Base-by-base conservation (phyloP, 1,284 basidiomycete species). In the Volvariella volvacea region DNA sequence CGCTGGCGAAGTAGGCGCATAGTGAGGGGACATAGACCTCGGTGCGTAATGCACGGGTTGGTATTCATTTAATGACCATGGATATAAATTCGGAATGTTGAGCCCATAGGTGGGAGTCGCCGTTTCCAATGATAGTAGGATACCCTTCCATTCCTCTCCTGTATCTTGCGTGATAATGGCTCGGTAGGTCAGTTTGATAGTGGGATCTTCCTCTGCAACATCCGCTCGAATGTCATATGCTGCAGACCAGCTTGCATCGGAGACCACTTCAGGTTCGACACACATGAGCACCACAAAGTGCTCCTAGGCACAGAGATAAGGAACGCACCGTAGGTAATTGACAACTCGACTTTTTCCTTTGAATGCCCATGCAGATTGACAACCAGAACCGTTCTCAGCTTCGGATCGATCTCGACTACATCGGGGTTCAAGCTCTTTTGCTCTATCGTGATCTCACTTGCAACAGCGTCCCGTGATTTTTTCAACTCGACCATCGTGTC, bases 151-250 rank as follows among this genome's bases (percentile, higher is more conserved):
- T 12, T 40, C 61, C 55, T 65, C 62, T 7, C 60, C 61, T 1
- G 61, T 63, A 20, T 22, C 42, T 31, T 61, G 61, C 3, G 36
- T 49, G 15, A 63, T 59, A 2, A 47, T 49, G 0, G 61, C 58
- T 41, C 63, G 63, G 44, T 63, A 63, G 2, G 55, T 51, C 6
- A 64, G 44, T 0, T 39, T 54, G 3, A 63, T 52, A 0, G 55
- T 57, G n/a, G 52, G 53, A 12, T 61, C 52, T 14, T 51, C 50
- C 12, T 50, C 34, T 1, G 50, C 42, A 47, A 56, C 61, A 22
- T 62, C 50, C 8, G 61, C 62, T 2, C 62, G 53, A 9, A 63
- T 55, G 43, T 63, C 62, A 37, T 64, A 65, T 33, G 49, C 48
- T 1, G 61, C 56, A 7, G 33, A 50, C 63, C 63, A 65, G n/a